phyloP scores from a whole-genome alignment of 768 basidiomycete species.

The Phylloporus rhodoxanthus region DNA sequence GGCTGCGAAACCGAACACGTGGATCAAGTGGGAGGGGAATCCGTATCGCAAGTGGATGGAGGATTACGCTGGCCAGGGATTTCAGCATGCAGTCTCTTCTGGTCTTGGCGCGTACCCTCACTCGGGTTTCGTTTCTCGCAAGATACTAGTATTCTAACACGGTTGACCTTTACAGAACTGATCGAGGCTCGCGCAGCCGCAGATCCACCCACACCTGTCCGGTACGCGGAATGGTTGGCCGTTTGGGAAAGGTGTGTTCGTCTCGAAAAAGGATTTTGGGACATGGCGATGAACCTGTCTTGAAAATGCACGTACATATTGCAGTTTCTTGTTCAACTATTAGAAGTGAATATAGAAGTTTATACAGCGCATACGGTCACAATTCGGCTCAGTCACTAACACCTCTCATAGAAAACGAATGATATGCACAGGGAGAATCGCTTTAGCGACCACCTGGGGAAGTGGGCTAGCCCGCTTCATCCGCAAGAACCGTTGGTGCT shows the following conservation, averaged over 20 bases:
- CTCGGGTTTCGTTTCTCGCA: not conserved
- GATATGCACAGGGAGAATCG: not conserved
- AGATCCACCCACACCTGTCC: slow-evolving; percentile 56
- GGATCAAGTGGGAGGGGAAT: slow-evolving; percentile 61
- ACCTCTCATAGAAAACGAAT: not conserved
- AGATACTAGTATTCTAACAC: not conserved
- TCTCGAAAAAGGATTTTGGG: slow-evolving; percentile 87
- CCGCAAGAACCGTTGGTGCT: not conserved
- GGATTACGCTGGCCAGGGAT: slow-evolving; percentile 69
- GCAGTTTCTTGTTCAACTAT: not conserved
- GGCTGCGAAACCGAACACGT: slow-evolving; percentile 36
- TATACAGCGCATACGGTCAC: too few species aligned
- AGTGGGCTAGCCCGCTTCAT: not conserved
- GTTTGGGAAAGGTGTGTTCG: slow-evolving; percentile 74
- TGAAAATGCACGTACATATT: not conserved
- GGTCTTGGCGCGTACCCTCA: slow-evolving; percentile 57
- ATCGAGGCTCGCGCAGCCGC: slow-evolving; percentile 61
- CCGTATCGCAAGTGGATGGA: slow-evolving; percentile 73
- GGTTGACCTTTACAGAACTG: slow-evolving; percentile 42
- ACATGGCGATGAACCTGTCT: slow-evolving; percentile 45
- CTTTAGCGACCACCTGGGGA: too few species aligned
- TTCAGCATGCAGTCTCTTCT: slow-evolving; percentile 62
- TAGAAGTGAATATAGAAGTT: not conserved
- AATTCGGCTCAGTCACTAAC: not conserved
- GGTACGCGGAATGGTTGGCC: slow-evolving; percentile 58